Percentiles rank a stretch among this genome's conserved stretches.
phyloP scores from a whole-genome alignment of 1,139 yeast species.

The Kurtzmaniella quercitrusa region DNA sequence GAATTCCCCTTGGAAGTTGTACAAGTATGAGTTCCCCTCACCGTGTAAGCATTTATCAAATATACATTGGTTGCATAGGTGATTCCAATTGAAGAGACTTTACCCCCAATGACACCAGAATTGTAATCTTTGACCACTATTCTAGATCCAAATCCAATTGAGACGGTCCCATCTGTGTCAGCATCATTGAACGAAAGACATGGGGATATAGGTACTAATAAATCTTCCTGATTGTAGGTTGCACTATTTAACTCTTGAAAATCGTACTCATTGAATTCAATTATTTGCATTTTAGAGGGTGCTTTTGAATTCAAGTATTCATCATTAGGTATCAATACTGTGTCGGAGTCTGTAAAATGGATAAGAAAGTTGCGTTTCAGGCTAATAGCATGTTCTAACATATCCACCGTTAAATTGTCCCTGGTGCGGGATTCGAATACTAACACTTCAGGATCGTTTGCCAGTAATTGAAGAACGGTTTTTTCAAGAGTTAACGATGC shows the following conservation, averaged over 20 bases:
- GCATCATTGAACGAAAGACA: constrained; percentile 14
- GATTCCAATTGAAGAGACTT: constrained; percentile 1
- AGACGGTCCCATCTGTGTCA: constrained; percentile 12
- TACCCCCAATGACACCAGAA: neutral
- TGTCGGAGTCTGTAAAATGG: constrained; percentile 17
- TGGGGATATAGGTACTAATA: constrained; percentile 16
- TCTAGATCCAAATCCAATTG: constrained; percentile 5
- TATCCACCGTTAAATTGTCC: constrained; percentile 6
- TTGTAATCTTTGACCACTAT: neutral
- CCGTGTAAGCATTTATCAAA: constrained; percentile 5
- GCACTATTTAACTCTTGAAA: neutral
- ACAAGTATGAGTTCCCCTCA: constrained; percentile 14
- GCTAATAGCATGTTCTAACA: constrained; percentile 9
- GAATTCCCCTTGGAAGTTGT: constrained; percentile 10
- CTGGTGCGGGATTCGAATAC: constrained; percentile 4
- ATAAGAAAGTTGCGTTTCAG: constrained; percentile 15
- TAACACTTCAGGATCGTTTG: neutral
- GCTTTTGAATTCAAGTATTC: constrained; percentile 6
- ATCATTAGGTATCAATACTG: constrained; percentile 15
- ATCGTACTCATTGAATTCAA: neutral
- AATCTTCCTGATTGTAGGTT: neutral
- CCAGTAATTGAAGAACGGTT: neutral
- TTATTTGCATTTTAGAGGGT: neutral
- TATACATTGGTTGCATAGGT: constrained; percentile 6
- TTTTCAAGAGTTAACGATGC: neutral